Percentiles rank a stretch among this genome's conserved stretches.
These are phyloP conservation scores for Lignosus rhinocerotis DNA, from an alignment of 1,284 basidiomycete species.

Conservation along the genomic window DNA sequence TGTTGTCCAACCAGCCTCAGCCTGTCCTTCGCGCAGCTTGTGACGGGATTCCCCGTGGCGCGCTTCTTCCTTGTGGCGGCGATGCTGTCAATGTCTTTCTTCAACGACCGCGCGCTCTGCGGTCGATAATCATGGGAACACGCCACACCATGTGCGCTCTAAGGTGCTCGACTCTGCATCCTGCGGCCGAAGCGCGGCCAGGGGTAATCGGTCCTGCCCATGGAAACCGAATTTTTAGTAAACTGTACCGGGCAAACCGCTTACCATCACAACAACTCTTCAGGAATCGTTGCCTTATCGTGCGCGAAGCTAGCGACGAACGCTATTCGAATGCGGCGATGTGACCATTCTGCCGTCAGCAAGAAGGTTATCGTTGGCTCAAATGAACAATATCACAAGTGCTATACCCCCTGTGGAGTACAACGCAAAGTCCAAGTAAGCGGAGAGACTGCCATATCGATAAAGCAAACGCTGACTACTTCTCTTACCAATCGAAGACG, in stretches of 20 bases:
- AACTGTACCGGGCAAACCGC: not conserved
- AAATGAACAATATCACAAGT: too few species aligned
- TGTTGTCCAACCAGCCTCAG: not conserved
- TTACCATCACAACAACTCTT: not conserved
- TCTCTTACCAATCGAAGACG: too few species aligned
- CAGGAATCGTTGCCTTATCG: not conserved
- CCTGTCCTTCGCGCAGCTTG: not conserved
- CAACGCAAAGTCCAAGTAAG: too few species aligned
- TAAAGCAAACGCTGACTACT: too few species aligned
- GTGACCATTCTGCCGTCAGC: too few species aligned
- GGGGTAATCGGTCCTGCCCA: not conserved
- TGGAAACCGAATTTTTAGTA: not conserved
- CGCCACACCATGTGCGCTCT: not conserved
- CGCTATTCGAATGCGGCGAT: too few species aligned
- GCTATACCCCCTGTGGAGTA: too few species aligned
- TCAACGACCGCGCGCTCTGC: not conserved
- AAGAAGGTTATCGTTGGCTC: too few species aligned
- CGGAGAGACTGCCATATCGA: too few species aligned
- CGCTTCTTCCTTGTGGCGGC: slow-evolving; percentile 1
- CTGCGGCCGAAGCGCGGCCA: not conserved
- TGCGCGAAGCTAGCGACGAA: too few species aligned
- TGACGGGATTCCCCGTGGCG: not conserved
- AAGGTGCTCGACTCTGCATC: not conserved
- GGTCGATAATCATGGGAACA: not conserved
- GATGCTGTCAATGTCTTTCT: not conserved